Evolutionary conservation across 768 basidiomycete genomes (phyloP), one percentile per base, ranked within the genome.

Genomic region (Russula dissimulans): DNA sequence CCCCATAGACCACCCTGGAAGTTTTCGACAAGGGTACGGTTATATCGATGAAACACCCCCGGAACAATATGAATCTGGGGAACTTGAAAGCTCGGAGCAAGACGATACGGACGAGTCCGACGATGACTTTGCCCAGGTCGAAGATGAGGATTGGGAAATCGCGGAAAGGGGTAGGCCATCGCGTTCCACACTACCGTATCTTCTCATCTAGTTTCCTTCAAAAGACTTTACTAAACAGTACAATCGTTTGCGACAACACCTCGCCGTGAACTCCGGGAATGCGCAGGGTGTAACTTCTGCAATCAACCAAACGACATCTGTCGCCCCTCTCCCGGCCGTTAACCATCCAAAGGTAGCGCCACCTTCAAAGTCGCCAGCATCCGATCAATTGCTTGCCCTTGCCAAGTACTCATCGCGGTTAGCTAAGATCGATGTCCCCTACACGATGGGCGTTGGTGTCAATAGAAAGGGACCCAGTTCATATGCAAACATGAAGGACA

Each of bases 141-240:
- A 91, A 63, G 89, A 92, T 68, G 91, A 93, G 68, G 89, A 93
- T 70, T 91, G 87, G 91, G 88, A 93, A 71, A 79, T 89, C 57
- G 81, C 87, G 54, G 90, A 92, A 73, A 75, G 87, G 80, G 87
- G 92, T 86, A 65, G 45, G 79, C 69, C 6, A 31, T 26, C 11
- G 44, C 61, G 22, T 22, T 26, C 18, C 32, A 11, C 41, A 15
- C 43, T 34, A 49, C 14, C 51, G 57, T 65, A 47, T 51, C 54
- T 5, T 5, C 22, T 42, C 41, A 32, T 52, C 44, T 4, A 14
- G 49, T 4, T 17, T 26, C 29, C 26, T 36, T 34, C 29, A 62
- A 52, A 71, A 97, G 97, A 99, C 75, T 97, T 99, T 68, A 98
- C 97, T 38, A 98, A 98, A 73, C 94, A 97, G 68, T 99, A 90